Base-by-base conservation (phyloP, 169 alveolate species). In the Plasmodium reichenowi region DNA sequence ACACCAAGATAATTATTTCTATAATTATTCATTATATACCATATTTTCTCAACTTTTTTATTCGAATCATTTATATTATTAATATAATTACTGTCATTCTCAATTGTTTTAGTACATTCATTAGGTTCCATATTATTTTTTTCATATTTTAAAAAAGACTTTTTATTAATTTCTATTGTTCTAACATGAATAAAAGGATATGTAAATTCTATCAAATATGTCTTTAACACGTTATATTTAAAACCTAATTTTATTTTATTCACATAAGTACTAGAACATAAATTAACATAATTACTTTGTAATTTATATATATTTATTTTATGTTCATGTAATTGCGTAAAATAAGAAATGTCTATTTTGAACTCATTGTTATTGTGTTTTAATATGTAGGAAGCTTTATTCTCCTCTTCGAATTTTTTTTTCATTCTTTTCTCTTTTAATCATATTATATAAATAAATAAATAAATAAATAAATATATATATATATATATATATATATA, bases 311-410 rank as follows among this genome's bases (percentile, higher is more conserved):
- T 47, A 54, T 70, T 66, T 7, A 70, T 70, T 59, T 83, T 83
- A 7, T 50, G 59, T 54, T 83, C 78, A 54, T 83, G 72, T 52
- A 83, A 15, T 43, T 67, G 48, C 3, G 73, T 68, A 63, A 83
- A 83, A 70, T 68, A 83, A 43, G 91, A 83, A 38, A 83, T 70
- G 58, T 71, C 91, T 73, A 83, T 67, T 67, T 83, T 83, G 32
- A 83, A 83, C 20, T 83, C 85, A 45, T 83, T 83, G 59, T 15
- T 5, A 17, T 70, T 50, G 17, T 78, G 78, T 24, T 78, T 78
- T 58, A 78, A 47, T 29, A 78, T 50, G 54, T 64, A 26, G 9
- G 7, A 13, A 13, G 45, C 3, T 58, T 52, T 54, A 3, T 8
- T 48, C 43, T 64, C 73, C 63, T 15, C 17, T 15, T 56, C 22